phyloP scores from a whole-genome alignment of 768 basidiomycete genomes.

The Kwoniella dendrophila region DNA sequence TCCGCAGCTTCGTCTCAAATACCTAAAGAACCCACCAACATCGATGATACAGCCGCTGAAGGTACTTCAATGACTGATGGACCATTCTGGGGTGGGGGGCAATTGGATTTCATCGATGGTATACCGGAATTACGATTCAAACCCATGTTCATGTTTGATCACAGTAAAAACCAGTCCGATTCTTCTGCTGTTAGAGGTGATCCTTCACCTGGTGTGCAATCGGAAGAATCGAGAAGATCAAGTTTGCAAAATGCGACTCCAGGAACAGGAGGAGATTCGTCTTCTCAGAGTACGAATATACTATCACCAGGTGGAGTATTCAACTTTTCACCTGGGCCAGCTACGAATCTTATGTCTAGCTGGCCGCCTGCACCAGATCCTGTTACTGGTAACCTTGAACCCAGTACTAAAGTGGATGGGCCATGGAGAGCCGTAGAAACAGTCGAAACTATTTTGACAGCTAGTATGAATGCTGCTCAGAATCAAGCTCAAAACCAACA shows the following conservation, averaged over 20 bases:
- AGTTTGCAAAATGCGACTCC: slow-evolving; percentile 7
- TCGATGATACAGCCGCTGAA: not conserved
- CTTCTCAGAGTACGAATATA: slow-evolving; percentile 11
- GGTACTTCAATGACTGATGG: not conserved
- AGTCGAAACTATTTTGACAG: slow-evolving; percentile 21
- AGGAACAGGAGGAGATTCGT: not conserved
- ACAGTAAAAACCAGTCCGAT: not conserved
- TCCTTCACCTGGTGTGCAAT: not conserved
- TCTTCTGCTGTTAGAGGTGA: not conserved
- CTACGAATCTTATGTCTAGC: slow-evolving; percentile 10
- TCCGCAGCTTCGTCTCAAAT: slow-evolving; percentile 40
- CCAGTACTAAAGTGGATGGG: slow-evolving; percentile 26
- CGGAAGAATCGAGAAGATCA: slow-evolving; percentile 18
- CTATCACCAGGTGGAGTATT: slow-evolving; percentile 45
- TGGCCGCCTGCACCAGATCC: slow-evolving; percentile 27
- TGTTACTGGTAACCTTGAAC: slow-evolving; percentile 12
- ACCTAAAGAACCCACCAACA: not conserved
- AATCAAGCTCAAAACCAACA: slow-evolving; percentile 1
- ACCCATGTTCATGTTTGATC: slow-evolving; percentile 18
- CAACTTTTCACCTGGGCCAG: slow-evolving; percentile 47
- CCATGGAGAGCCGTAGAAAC: slow-evolving; percentile 43
- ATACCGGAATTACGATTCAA: slow-evolving; percentile 4
- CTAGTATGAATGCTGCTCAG: slow-evolving; percentile 9
- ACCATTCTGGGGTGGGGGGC: slow-evolving; percentile 10
- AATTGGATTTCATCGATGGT: not conserved